Base-by-base conservation (phyloP, 139 green algal genomes). In the Chlamydomonas applanata region DNA sequence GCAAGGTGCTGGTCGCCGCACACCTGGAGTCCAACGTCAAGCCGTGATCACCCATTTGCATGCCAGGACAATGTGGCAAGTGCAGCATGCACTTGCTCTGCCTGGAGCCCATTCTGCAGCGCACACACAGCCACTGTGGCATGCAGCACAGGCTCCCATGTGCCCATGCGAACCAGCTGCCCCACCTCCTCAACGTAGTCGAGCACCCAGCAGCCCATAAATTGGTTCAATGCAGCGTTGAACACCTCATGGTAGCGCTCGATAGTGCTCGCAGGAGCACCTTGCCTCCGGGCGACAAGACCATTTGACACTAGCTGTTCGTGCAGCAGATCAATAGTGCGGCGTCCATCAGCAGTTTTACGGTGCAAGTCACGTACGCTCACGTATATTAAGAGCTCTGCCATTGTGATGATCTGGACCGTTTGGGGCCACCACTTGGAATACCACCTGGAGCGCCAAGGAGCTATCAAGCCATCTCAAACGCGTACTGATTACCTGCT, bases 151-250 rank as follows among this genome's bases (percentile, higher is more conserved):
- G 40, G n/a, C n/a, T n/a, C 40, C 11, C 40, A 49, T 49, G 40
- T 49, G 11, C 7, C 40, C 40, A 49, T 82, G 40, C 82, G 74
- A 3, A n/a, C n/a, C n/a, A n/a, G n/a, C n/a, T n/a, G n/a, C n/a
- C n/a, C n/a, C n/a, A 92, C 88, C 61, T 89, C 80, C 16, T 80
- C 75, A 0, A 93, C 75, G 62, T 91, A 93, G 45, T 91, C 88
- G 1, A 85, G 52, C 7, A 90, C 72, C 62, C 87, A 71, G 35
- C 74, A 79, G 63, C 86, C 88, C 32, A 91, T 66, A 25, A 66
- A 66, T 3, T 24, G 22, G 20, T 62, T 66, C 59, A 29, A 22
- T 25, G 30, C 59, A 24, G 29, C 11, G n/a, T 25, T 66, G n/a
- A 66, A 66, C n/a, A 66, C 59, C n/a, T 22, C 59, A 66, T 40